Evolutionary conservation across 495 filamentous ascomycete genomes (phyloP).

Genomic region (Pyrenula massariospora): DNA sequence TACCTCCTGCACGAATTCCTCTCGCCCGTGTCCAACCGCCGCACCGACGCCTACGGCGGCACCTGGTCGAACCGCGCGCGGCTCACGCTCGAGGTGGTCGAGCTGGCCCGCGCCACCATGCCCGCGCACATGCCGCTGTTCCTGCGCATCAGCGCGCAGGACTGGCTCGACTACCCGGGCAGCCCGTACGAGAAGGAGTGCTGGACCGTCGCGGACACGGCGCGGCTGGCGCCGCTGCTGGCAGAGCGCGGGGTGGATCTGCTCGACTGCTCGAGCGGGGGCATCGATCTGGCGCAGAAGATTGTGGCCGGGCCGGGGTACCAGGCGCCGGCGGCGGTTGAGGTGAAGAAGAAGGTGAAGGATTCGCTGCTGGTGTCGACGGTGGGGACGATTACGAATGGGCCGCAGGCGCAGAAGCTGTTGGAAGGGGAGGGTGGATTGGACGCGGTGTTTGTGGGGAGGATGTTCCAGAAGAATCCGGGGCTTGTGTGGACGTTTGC

Average conservation of each 20-base stretch:
- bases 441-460: conserved; percentile 49
- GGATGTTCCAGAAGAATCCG: conserved; percentile 60
- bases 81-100: conserved; percentile 43
- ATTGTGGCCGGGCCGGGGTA: conserved; percentile 45
- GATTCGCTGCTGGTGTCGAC: conserved; percentile 44
- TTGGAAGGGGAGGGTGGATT: conserved; percentile 43
- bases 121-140: conserved; percentile 54
- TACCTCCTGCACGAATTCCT: conserved; percentile 56
- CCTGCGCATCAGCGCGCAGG: conserved; percentile 45
- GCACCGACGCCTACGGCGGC: conserved; percentile 57
- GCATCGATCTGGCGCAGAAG: conserved; percentile 46
- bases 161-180: conserved; percentile 40
- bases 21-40: conserved; percentile 47
- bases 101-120: conserved; percentile 39
- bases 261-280: conserved; percentile 52
- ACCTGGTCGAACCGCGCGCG: conserved; percentile 51
- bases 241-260: conserved; percentile 48
- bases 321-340: conserved; percentile 53
- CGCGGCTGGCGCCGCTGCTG: conserved; percentile 39
- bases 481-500: conserved; percentile 57
- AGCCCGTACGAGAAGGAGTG: conserved; percentile 25
- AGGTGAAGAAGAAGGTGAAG: conserved; percentile 52
- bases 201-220: conserved; percentile 46
- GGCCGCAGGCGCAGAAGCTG: conserved; percentile 37
- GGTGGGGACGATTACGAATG: conserved; percentile 52